phyloP scores from a whole-genome alignment of 1,284 basidiomycete genomes.

The Moesziomyces sp. region DNA sequence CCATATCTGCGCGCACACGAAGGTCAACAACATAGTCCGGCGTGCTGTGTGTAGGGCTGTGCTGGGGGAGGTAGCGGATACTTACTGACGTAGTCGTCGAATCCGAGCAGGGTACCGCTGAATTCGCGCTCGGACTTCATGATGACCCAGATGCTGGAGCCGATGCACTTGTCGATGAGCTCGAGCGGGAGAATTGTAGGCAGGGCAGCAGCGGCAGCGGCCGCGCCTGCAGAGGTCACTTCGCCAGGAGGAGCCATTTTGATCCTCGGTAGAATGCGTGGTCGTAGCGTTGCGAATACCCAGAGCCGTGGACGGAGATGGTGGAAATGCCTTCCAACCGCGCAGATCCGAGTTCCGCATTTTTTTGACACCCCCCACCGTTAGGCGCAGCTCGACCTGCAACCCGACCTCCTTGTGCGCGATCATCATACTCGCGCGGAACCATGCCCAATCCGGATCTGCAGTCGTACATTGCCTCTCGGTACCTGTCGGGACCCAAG shows the following conservation, averaged over 20 bases:
- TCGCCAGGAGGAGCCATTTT: slow-evolving; percentile 45
- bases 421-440: neutral
- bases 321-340: neutral
- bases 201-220: slow-evolving; percentile 38
- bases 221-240: slow-evolving; percentile 35
- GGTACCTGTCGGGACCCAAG: slow-evolving; percentile 95
- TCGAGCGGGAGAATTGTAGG: slow-evolving; percentile 65
- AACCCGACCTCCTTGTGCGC: neutral
- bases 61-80: slow-evolving; percentile 65
- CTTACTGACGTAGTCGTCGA: slow-evolving; percentile 99
- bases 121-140: slow-evolving; percentile 68
- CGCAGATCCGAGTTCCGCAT: neutral
- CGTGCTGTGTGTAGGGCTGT: too few species aligned
- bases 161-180: slow-evolving; percentile 68
- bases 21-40: too few species aligned
- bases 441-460: slow-evolving; percentile 67
- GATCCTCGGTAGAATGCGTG: neutral
- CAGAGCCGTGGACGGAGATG: neutral
- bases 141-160: slow-evolving; percentile 67
- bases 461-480: slow-evolving; percentile 71
- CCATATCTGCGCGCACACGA: slow-evolving; percentile 77
- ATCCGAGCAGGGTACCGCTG: slow-evolving; percentile 92
- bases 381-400: neutral
- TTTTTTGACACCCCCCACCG: neutral
- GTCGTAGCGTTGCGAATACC: neutral